Conservation (phyloP, 192 early-diverging fungal species). For the Entophlyctis luteolus region DNA sequence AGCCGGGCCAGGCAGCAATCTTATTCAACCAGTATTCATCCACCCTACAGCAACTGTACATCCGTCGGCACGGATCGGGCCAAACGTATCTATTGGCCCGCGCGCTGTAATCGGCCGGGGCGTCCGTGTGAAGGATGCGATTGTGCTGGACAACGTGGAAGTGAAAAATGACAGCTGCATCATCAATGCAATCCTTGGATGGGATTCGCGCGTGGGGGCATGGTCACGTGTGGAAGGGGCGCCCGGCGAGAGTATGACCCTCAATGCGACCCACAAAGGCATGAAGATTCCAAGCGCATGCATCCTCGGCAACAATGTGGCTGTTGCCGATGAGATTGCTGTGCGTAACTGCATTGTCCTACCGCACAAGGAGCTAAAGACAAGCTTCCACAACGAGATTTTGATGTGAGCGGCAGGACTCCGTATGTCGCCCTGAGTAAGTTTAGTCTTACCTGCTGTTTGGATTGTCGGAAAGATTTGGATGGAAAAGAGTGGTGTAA, state of each 20-base stretch:
- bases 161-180: constrained; percentile 86
- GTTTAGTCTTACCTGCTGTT: too few relatives aligned
- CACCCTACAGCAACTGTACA: constrained; percentile 91
- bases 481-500: too few relatives aligned
- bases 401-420: constrained; percentile 74
- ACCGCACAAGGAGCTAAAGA: constrained; percentile 93
- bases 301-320: constrained; percentile 89
- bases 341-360: constrained; percentile 96
- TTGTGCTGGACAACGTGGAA: constrained; percentile 88
- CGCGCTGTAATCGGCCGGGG: constrained; percentile 85
- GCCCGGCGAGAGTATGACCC: constrained; percentile 56
- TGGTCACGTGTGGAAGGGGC: constrained; percentile 94
- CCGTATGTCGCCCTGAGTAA: too few relatives aligned
- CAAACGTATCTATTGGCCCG: constrained; percentile 92
- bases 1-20: constrained; percentile 37
- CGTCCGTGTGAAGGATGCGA: constrained; percentile 88
- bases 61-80: constrained; percentile 90
- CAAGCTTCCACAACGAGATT: constrained; percentile 88
- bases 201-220: constrained; percentile 87
- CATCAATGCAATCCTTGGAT: constrained; percentile 84
- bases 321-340: constrained; percentile 86
- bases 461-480: too few relatives aligned
- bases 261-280: constrained; percentile 79
- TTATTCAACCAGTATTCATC: constrained; percentile 89
- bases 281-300: constrained; percentile 88